Percentiles rank a stretch among this genome's conserved stretches.
phyloP scores from a whole-genome alignment of 163 green algal species.

The Chlorella variabilis region DNA sequence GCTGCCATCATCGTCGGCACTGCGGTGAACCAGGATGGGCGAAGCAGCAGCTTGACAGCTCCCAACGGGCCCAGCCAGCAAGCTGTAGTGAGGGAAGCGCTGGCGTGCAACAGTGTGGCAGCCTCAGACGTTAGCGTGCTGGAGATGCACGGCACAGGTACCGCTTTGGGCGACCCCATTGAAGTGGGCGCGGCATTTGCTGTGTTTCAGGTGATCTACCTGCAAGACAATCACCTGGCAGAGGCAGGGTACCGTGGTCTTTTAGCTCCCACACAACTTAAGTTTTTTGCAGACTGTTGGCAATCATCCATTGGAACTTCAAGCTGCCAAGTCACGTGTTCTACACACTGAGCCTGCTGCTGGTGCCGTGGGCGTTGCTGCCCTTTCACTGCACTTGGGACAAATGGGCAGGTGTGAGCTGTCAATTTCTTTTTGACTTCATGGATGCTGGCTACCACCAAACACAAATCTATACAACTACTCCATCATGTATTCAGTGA shows the following conservation, averaged over 20 bases:
- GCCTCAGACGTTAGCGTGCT: slow-evolving; percentile 69
- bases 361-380: slow-evolving; percentile 67
- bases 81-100: slow-evolving; percentile 57
- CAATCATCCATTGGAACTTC: slow-evolving; percentile 22
- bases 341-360: slow-evolving; percentile 86
- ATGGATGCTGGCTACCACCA: not conserved
- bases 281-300: slow-evolving; percentile 73
- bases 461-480: too few relatives aligned
- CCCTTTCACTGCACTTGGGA: not conserved
- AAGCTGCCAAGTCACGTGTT: slow-evolving; percentile 67
- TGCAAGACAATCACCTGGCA: too few relatives aligned
- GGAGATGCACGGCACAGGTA: slow-evolving; percentile 84
- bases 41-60: slow-evolving; percentile 80
- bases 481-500: too few relatives aligned
- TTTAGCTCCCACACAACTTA: too few relatives aligned
- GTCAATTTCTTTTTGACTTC: not conserved
- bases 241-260: too few relatives aligned
- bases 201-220: slow-evolving; percentile 50
- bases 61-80: slow-evolving; percentile 71
- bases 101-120: slow-evolving; percentile 77
- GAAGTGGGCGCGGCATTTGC: slow-evolving; percentile 57
- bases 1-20: slow-evolving; percentile 51
- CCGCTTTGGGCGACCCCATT: slow-evolving; percentile 68
- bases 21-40: slow-evolving; percentile 85
- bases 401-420: not conserved